Conservation (phyloP, 345 rosid genomes). For the Trapa incisa region DNA sequence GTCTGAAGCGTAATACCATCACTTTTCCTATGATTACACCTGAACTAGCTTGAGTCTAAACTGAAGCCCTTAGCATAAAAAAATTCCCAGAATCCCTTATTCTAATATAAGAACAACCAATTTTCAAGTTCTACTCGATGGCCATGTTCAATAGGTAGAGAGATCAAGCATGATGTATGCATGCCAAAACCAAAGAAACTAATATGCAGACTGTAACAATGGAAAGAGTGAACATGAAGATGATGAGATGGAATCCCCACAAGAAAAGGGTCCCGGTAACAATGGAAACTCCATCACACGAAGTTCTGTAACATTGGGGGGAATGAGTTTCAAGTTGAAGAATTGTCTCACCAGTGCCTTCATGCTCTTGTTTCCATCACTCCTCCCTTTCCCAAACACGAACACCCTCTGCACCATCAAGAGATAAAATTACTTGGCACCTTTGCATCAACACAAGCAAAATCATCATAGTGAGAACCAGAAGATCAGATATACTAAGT, state of each 20-base stretch:
- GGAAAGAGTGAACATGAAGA: background rate
- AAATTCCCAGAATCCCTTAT: background rate
- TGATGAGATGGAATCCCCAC: background rate
- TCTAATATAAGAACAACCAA: too few species aligned
- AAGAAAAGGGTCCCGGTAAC: background rate
- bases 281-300: background rate
- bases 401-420: constrained; percentile 49
- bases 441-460: background rate
- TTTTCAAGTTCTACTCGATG: too few species aligned
- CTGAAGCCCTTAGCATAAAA: too few species aligned
- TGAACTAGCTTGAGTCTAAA: too few species aligned
- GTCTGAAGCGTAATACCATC: too few species aligned
- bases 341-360: constrained; percentile 62
- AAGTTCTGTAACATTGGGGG: background rate
- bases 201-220: background rate
- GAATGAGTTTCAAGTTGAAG: background rate
- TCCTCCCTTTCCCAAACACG: constrained; percentile 73
- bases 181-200: background rate
- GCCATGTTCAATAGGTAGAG: too few species aligned
- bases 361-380: constrained; percentile 97
- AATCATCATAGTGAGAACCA: background rate
- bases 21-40: too few species aligned
- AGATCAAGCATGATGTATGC: too few species aligned
- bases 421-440: background rate
- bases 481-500: background rate